Evolutionary conservation across 306 rosid species (phyloP).

Genomic region (Cyclanthera cordifolia): DNA sequence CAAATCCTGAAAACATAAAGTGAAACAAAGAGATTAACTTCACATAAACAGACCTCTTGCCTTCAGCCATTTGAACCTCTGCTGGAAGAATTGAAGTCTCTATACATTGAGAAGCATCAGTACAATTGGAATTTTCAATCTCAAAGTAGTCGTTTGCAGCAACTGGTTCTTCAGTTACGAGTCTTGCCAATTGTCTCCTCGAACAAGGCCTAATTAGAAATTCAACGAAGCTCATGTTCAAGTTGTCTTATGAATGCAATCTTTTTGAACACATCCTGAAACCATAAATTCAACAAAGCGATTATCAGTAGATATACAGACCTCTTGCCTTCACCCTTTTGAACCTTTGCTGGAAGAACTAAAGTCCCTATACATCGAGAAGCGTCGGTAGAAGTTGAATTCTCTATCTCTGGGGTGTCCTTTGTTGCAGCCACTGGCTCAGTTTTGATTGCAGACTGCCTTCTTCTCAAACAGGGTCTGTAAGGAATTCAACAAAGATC

Average conservation of each 20-base stretch:
- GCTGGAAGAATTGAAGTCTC: conserved; percentile 16
- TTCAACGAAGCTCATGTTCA: conserved; percentile 11
- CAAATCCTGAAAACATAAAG: conserved; percentile 14
- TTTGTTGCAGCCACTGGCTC: conserved; percentile 29
- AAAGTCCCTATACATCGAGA: conserved; percentile 17
- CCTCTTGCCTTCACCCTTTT: conserved; percentile 34
- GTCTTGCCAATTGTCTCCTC: conserved; percentile 39
- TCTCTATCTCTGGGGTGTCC: conserved; percentile 29
- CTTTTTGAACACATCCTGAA: conserved; percentile 12
- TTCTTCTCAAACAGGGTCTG: conserved; percentile 43
- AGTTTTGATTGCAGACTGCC: conserved; percentile 34
- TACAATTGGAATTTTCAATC: conserved; percentile 12
- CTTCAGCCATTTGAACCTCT: conserved; percentile 9
- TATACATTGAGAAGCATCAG: conserved; percentile 7
- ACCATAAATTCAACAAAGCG: conserved; percentile 17
- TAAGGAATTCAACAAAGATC: conserved; percentile 14
- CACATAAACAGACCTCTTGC: conserved; percentile 39
- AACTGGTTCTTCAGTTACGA: conserved; percentile 29
- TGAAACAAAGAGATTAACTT: conserved; percentile 15
- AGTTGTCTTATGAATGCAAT: conserved; percentile 15
- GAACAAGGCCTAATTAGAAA: conserved; percentile 29
- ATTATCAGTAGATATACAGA: conserved; percentile 20
- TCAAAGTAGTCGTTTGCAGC: conserved; percentile 31
- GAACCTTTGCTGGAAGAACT: conserved; percentile 5
- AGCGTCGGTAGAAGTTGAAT: not conserved